Evolutionary conservation across 176 grass and related monocot species (phyloP).

Genomic region (Eragrostis nindensis): DNA sequence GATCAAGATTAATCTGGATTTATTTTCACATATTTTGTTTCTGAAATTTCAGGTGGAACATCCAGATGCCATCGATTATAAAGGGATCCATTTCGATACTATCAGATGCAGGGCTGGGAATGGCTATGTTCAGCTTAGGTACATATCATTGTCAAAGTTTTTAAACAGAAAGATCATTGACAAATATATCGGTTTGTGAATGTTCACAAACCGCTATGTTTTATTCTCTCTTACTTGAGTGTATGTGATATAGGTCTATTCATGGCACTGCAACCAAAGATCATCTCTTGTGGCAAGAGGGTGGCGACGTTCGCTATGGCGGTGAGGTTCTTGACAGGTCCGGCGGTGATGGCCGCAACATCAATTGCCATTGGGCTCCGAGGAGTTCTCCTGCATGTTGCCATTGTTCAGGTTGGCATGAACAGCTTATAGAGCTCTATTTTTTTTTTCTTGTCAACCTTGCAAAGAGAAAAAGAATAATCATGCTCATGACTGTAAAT

Average conservation of each 20-base stretch:
- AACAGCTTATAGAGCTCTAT: not conserved
- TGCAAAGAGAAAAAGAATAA: not conserved
- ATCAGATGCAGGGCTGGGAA: constrained; percentile 88
- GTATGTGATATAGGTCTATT: constrained; percentile 64
- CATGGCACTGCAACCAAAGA: constrained; percentile 97
- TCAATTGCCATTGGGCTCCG: constrained; percentile 80
- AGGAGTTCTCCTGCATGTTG: constrained; percentile 83
- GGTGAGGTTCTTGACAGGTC: constrained; percentile 85
- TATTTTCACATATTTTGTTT: not conserved
- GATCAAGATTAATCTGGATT: constrained; percentile 1
- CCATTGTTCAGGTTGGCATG: constrained; percentile 77
- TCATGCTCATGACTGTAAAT: not conserved
- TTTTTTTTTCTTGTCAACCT: not conserved
- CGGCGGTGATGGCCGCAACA: constrained; percentile 80
- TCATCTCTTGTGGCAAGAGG: constrained; percentile 85
- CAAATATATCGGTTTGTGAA: not conserved
- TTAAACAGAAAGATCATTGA: not conserved
- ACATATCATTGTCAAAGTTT: constrained; percentile 4
- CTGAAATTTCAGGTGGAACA: constrained; percentile 71
- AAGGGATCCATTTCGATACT: constrained; percentile 95
- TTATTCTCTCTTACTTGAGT: not conserved
- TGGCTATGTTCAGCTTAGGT: constrained; percentile 99
- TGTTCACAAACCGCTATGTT: not conserved
- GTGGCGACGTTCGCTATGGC: constrained; percentile 91
- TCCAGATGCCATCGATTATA: constrained; percentile 94